phyloP scores from a whole-genome alignment of 164 flowering plant species.

The Stephania cephalantha region DNA sequence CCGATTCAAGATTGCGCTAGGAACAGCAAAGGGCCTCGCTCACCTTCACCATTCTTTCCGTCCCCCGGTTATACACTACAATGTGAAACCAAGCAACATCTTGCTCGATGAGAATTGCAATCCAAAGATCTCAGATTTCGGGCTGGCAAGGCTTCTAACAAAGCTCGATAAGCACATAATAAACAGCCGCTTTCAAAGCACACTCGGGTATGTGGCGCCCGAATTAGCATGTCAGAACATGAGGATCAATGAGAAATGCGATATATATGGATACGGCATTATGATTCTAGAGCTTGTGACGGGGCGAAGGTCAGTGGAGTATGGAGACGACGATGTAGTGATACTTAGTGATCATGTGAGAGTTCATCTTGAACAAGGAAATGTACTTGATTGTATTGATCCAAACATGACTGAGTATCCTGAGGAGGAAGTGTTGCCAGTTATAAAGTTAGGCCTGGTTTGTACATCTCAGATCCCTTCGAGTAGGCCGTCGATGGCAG shows the following conservation, averaged over 20 bases:
- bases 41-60: conserved; percentile 72
- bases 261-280: conserved; percentile 74
- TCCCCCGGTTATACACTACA: conserved; percentile 85
- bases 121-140: conserved; percentile 75
- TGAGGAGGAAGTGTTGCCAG: conserved; percentile 86
- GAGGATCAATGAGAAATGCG: conserved; percentile 87
- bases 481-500: conserved; percentile 90
- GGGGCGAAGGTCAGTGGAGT: conserved; percentile 80
- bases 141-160: conserved; percentile 66
- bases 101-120: conserved; percentile 68
- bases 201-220: conserved; percentile 87
- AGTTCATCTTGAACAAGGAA: conserved; percentile 73
- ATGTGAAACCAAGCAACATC: conserved; percentile 79
- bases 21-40: conserved; percentile 85
- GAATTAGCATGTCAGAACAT: conserved; percentile 87
- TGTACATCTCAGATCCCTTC: conserved; percentile 96
- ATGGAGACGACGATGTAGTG: conserved; percentile 85
- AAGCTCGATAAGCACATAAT: conserved; percentile 61
- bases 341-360: conserved; percentile 69
- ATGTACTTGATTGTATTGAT: conserved; percentile 74
- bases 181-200: conserved; percentile 64
- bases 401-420: conserved; percentile 54
- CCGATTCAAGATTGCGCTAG: conserved; percentile 65
- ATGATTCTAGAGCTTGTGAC: conserved; percentile 80
- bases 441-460: conserved; percentile 80